These are phyloP conservation scores for Saccharomycopsis phalli DNA, from an alignment of 1,139 yeast species.

Conservation along the genomic window DNA sequence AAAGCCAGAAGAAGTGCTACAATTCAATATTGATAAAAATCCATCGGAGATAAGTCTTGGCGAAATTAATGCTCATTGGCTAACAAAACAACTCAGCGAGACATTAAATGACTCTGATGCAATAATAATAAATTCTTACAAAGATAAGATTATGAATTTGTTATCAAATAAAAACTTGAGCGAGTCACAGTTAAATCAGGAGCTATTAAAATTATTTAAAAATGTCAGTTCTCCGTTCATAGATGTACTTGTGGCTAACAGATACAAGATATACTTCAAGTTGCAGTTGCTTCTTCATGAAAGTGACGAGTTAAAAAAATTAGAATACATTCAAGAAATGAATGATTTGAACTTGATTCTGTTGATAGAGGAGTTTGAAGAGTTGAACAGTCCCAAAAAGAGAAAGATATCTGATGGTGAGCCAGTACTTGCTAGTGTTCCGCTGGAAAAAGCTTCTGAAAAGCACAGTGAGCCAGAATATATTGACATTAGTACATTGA, in stretches of 20 bases:
- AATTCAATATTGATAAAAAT: neutral
- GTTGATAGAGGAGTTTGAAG: slow-evolving; percentile 28
- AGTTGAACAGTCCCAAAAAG: slow-evolving; percentile 19
- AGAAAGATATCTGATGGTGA: slow-evolving; percentile 23
- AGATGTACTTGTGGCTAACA: slow-evolving; percentile 25
- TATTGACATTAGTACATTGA: slow-evolving; percentile 55
- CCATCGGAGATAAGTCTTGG: slow-evolving; percentile 23
- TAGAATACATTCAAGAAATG: slow-evolving; percentile 25
- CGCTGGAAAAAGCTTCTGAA: neutral
- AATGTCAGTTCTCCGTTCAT: slow-evolving; percentile 41
- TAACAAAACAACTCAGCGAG: slow-evolving; percentile 35
- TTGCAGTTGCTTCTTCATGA: slow-evolving; percentile 25
- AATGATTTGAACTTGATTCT: slow-evolving; percentile 25
- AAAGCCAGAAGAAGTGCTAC: slow-evolving; percentile 11
- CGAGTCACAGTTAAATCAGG: slow-evolving; percentile 41
- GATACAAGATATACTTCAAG: slow-evolving; percentile 15
- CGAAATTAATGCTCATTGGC: slow-evolving; percentile 43
- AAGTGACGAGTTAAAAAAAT: slow-evolving; percentile 27
- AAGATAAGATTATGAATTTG: slow-evolving; percentile 24
- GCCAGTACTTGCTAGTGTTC: neutral
- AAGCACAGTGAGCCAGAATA: slow-evolving; percentile 34
- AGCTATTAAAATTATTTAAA: slow-evolving; percentile 42
- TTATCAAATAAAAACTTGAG: slow-evolving; percentile 32
- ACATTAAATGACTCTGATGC: slow-evolving; percentile 31
- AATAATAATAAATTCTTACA: slow-evolving; percentile 28